phyloP scores from a whole-genome alignment of 768 basidiomycete genomes.

The Termitomyces sp. region DNA sequence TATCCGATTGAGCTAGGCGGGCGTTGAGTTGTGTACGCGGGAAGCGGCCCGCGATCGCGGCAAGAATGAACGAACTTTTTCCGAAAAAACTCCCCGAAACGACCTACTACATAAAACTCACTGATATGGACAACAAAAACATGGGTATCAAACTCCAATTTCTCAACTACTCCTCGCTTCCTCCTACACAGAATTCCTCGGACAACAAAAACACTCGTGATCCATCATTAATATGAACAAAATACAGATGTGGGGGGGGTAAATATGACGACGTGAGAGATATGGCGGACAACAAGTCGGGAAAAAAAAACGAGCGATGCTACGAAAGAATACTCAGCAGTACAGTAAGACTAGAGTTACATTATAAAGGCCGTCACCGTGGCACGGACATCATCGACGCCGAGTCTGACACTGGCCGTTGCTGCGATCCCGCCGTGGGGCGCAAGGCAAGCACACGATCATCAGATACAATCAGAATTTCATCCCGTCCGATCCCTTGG shows the following conservation, averaged over 20 bases:
- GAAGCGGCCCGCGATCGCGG: too few relatives aligned
- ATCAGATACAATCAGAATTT: slow-evolving; percentile 88
- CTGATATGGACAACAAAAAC: too few relatives aligned
- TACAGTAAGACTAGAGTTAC: neutral
- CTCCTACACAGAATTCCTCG: neutral
- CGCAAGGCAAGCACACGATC: slow-evolving; percentile 77
- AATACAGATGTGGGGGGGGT: slow-evolving; percentile 10
- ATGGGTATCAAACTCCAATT: too few relatives aligned
- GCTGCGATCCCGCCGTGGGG: slow-evolving; percentile 38
- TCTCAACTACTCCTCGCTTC: neutral
- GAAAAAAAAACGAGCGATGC: slow-evolving; percentile 1
- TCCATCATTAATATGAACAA: slow-evolving; percentile 3
- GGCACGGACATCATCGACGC: slow-evolving; percentile 40
- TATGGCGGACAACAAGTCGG: neutral
- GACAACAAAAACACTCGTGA: neutral
- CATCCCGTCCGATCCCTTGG: slow-evolving; percentile 61
- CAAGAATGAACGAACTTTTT: too few relatives aligned
- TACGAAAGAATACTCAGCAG: slow-evolving; percentile 2
- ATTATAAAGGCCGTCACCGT: slow-evolving; percentile 23
- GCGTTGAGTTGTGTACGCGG: too few relatives aligned
- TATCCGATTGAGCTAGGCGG: slow-evolving; percentile 66
- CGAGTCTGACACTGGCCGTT: slow-evolving; percentile 38
- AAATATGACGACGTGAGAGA: slow-evolving; percentile 4
- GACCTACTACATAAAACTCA: too few relatives aligned
- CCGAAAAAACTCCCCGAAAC: too few relatives aligned